Conservation (phyloP, 2,329 filamentous ascomycete species). For the Ophiosphaerella korrae region DNA sequence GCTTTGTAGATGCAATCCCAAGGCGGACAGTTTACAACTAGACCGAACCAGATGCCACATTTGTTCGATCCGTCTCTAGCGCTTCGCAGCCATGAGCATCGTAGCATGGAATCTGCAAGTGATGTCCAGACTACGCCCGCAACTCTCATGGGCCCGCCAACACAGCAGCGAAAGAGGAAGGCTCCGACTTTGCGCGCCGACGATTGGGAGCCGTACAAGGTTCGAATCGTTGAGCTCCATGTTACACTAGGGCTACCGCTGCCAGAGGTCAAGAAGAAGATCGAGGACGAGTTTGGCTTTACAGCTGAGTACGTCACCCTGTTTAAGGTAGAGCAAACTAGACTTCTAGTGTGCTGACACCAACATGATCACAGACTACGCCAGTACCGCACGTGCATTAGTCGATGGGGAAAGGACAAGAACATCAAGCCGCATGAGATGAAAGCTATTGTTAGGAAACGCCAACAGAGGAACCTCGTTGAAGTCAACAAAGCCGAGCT, state of each 20-base stretch:
- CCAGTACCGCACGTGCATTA: slow-evolving; percentile 17
- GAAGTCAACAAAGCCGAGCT: slow-evolving; percentile 16
- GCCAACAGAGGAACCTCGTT: slow-evolving; percentile 21
- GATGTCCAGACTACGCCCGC: no score
- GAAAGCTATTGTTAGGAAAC: slow-evolving; percentile 27
- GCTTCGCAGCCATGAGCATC: no score
- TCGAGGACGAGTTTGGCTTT: slow-evolving; percentile 19
- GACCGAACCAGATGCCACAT: no score
- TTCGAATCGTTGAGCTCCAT: slow-evolving; percentile 15
- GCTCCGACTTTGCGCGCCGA: slow-evolving; percentile 21
- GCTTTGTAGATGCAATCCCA: not conserved
- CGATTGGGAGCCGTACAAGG: slow-evolving; percentile 28
- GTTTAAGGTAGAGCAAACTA: not conserved
- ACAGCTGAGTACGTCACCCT: slow-evolving; percentile 18
- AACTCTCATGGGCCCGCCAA: slow-evolving; percentile 16
- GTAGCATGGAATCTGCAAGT: no score
- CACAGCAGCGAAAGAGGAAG: slow-evolving; percentile 21
- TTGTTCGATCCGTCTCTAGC: no score
- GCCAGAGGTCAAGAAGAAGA: slow-evolving; percentile 10
- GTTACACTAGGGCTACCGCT: slow-evolving; percentile 9
- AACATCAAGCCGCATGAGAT: slow-evolving; percentile 28
- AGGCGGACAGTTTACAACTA: not conserved
- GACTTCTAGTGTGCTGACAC: not conserved
- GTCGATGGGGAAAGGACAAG: slow-evolving; percentile 24
- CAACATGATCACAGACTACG: slow-evolving; percentile 4